Base-by-base conservation (phyloP, 768 basidiomycete species). In the Lactarius indigo region DNA sequence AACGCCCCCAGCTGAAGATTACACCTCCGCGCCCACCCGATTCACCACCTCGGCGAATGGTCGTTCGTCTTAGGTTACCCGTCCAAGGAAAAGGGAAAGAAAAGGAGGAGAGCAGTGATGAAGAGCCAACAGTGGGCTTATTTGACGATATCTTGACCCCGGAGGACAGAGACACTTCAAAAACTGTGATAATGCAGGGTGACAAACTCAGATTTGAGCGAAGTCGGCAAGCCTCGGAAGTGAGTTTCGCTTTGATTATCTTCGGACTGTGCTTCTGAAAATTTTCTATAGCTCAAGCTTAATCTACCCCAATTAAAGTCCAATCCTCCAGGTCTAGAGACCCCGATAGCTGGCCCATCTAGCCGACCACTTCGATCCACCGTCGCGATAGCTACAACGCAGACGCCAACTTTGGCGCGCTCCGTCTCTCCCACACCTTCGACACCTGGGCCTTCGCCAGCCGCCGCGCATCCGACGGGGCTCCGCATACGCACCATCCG, bases 401-500 rank as follows among this genome's bases (percentile, higher is more conserved):
- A 78, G 59, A 69, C 77, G 12, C 42, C 73, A 10, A 54, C 68
- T 47, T 63, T 59, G 8, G 47, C 59, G 12, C 70, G 68, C 39
- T 69, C 73, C 17, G 58, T 60, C 39, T 80, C 80, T 31, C 80
- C 80, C 12, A 77, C 69, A 10, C 77, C 77, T 41, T 79, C 79
- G 30, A 81, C 79, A 23, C 76, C 80, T 30, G 69, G 73, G 18
- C 59, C 58, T 50, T 74, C 57, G 30, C 57, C 57, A 5, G 63
- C 60, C 39, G 35, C 62, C 10, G 55, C 58, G 10, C 73, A 65
- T 68, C 72, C 62, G 70, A 74, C 76, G 37, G 78, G 76, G 33
- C 83, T 90, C 55, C 87, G 89, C 69, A 97, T 96, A 81, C 89
- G 87, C 63, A 87, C 84, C 63, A 94, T 98, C 69, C 87, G 94